Evolutionary conservation across 140 eudicot species (phyloP), one percentile per base, ranked within the genome.

Genomic region (Flaveria floridana): DNA sequence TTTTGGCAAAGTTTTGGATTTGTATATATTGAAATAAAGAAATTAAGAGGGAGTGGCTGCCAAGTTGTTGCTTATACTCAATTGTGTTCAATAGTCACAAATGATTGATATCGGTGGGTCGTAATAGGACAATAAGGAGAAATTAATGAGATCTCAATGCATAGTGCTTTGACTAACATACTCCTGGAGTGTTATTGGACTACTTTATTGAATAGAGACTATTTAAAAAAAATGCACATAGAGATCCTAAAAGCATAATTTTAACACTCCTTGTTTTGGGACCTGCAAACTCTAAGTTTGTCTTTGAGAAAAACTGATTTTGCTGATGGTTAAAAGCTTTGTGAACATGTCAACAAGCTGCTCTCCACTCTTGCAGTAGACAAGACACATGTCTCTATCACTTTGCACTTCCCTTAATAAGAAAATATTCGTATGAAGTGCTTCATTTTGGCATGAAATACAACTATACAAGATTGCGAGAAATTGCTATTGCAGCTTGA

Each of bases 281-380:
- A 19, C 63, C 63, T 56, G 63, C 12, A 56, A 56, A 56, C 63
- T 19, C 63, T 26, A 56, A 56, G 28, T 56, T 56, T 56, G 28
- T 56, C 13, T 56, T 7, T 56, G 30, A 18, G 63, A 56, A 56
- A 56, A 20, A 18, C 26, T 30, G 28, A 56, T 2, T 8, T 56
- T 19, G 23, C 23, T 53, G 61, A 18, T 21, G 10, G n/a, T 2
- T 53, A 53, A 53, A n/a, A 21, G 61, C 61, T 53, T 16, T 19
- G 63, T 19, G 26, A 18, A 18, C 20, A 21, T 56, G 63, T 56
- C 18, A 19, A 26, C 28, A 56, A 56, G 63, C 63, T 56, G 30
- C 63, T 56, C 63, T 56, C 9, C 25, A 56, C 12, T 56, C 28
- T 19, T 56, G 12, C 63, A 18, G 4, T 19, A 19, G 28, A 56